Evolutionary conservation across 2,329 filamentous ascomycete species (phyloP).

Genomic region (Hysterium pulicare): DNA sequence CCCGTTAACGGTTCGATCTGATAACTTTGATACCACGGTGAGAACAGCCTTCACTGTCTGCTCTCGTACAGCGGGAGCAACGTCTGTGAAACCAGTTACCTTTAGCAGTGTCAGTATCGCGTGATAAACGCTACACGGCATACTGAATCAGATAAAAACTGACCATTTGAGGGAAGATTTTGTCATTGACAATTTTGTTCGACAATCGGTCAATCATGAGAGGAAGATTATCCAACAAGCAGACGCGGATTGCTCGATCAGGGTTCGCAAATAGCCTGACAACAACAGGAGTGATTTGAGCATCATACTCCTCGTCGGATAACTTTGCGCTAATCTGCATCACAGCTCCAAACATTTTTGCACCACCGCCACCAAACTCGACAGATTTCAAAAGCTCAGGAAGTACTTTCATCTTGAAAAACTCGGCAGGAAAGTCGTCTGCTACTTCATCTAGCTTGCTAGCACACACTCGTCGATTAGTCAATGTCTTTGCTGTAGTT

Average conservation of each 20-base stretch:
- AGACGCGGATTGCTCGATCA: conserved; percentile 88
- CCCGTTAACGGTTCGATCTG: conserved; percentile 88
- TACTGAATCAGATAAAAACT: not conserved
- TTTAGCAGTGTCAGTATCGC: conserved; percentile 38
- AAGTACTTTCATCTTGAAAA: conserved; percentile 95
- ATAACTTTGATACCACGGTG: conserved; percentile 81
- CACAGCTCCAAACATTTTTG: conserved; percentile 82
- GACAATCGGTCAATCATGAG: conserved; percentile 87
- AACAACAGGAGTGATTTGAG: conserved; percentile 78
- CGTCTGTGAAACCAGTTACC: conserved; percentile 92
- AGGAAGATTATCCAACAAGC: conserved; percentile 81
- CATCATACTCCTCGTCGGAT: conserved; percentile 83
- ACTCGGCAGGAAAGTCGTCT: conserved; percentile 95
- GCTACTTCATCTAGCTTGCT: conserved; percentile 78
- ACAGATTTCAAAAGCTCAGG: conserved; percentile 96
- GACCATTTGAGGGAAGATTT: conserved; percentile 93
- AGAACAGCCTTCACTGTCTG: conserved; percentile 95
- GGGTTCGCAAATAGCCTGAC: conserved; percentile 86
- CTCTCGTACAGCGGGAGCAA: conserved; percentile 86
- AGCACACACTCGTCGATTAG: conserved; percentile 7
- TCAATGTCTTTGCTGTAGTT: not conserved
- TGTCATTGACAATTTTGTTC: conserved; percentile 89
- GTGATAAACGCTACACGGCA: not conserved
- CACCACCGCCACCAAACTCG: conserved; percentile 94
- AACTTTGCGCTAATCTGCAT: conserved; percentile 89